A percentile compares a stretch with the other conserved stretches of the same genome.
These are phyloP conservation scores for Cryptococcus sp. DNA, from an alignment of 1,284 basidiomycete species.

Conservation along the genomic window DNA sequence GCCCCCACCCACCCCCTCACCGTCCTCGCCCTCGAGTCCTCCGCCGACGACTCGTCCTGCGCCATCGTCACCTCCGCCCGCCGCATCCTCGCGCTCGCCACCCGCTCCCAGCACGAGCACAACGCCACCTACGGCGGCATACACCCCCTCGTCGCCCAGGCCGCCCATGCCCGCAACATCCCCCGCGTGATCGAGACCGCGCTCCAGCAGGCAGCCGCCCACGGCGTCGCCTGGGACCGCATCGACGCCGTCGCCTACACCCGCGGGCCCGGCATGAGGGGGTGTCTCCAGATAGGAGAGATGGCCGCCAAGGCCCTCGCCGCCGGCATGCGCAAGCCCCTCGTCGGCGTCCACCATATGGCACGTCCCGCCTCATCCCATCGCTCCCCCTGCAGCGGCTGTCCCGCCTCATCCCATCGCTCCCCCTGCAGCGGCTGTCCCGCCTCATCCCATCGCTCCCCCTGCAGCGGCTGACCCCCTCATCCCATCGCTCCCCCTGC, in stretches of 20 bases:
- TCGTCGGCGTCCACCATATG: conserved; percentile 93
- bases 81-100: conserved; percentile 72
- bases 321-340: conserved; percentile 67
- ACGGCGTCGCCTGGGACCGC: conserved; percentile 59
- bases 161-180: conserved; percentile 66
- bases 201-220: conserved; percentile 59
- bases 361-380: conserved; percentile 51
- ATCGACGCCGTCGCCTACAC: conserved; percentile 88
- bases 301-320: conserved; percentile 78
- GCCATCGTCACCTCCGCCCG: conserved; percentile 64
- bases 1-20: conserved; percentile 32
- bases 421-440: neutral
- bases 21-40: conserved; percentile 72
- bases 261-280: conserved; percentile 79
- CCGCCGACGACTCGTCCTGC: conserved; percentile 86
- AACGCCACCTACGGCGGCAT: conserved; percentile 68
- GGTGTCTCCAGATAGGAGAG: conserved; percentile 71
- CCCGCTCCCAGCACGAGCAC: conserved; percentile 67
- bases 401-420: neutral
- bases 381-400: neutral
- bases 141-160: conserved; percentile 71
- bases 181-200: conserved; percentile 61
- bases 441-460: too few relatives aligned
- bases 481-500: too few relatives aligned
- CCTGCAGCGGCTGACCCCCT: too few relatives aligned